Conservation (phyloP, 768 basidiomycete species). For the Leccinum aurantiacum region DNA sequence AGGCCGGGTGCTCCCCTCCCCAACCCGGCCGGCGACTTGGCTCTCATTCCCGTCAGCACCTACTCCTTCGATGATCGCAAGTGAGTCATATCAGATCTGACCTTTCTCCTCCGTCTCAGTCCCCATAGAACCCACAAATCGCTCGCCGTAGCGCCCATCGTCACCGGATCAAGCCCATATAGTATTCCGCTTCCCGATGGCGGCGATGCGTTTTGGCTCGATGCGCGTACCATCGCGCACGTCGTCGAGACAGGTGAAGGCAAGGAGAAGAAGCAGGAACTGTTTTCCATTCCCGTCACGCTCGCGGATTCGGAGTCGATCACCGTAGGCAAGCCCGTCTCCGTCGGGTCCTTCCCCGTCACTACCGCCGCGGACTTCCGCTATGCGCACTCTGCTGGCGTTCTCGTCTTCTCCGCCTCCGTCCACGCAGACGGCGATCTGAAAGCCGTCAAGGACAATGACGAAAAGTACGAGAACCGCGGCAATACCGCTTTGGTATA, state of each 20-base stretch:
- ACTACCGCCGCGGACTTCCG: slow-evolving; percentile 70
- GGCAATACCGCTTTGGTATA: slow-evolving; percentile 74
- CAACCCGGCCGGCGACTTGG: slow-evolving; percentile 67
- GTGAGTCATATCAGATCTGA: slow-evolving; percentile 40
- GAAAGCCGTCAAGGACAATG: slow-evolving; percentile 63
- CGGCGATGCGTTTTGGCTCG: slow-evolving; percentile 81
- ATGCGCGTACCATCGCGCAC: slow-evolving; percentile 66
- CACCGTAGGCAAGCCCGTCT: slow-evolving; percentile 35
- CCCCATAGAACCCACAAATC: slow-evolving; percentile 66
- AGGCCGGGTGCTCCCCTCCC: slow-evolving; percentile 67
- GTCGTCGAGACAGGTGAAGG: slow-evolving; percentile 54
- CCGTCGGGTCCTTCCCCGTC: slow-evolving; percentile 68
- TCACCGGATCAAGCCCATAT: slow-evolving; percentile 47
- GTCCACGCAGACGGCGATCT: slow-evolving; percentile 79
- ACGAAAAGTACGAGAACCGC: slow-evolving; percentile 68
- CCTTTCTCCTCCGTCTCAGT: neutral
- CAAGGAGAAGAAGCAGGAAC: slow-evolving; percentile 46
- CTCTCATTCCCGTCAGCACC: slow-evolving; percentile 62
- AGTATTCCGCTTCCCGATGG: slow-evolving; percentile 63
- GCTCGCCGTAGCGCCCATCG: slow-evolving; percentile 60
- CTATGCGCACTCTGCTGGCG: slow-evolving; percentile 51
- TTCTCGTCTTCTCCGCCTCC: slow-evolving; percentile 82
- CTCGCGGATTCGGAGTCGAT: slow-evolving; percentile 37
- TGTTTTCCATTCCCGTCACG: slow-evolving; percentile 60
- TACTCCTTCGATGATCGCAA: slow-evolving; percentile 74